phyloP scores from a whole-genome alignment of 2,329 filamentous ascomycete species.

The Macrophomina tecta region DNA sequence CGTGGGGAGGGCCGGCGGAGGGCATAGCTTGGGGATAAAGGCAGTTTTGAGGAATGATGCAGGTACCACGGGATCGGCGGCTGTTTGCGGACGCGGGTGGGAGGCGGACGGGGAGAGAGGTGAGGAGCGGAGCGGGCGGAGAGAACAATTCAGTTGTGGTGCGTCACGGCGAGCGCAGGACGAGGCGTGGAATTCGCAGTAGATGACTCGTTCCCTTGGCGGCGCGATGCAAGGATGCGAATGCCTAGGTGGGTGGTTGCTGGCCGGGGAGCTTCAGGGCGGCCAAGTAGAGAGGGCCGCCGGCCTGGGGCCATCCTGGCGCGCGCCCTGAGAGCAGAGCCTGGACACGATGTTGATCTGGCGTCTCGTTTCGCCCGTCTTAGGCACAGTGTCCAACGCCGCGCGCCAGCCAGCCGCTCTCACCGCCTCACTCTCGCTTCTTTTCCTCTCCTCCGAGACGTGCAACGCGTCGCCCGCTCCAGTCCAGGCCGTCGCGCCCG shows the following conservation, averaged over 20 bases:
- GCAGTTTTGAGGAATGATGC: conserved; percentile 19
- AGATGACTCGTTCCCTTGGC: conserved; percentile 21
- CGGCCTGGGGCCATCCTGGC: conserved; percentile 15
- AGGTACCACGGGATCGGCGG: conserved; percentile 24
- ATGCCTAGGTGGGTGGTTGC: conserved; percentile 7
- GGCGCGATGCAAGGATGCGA: conserved; percentile 21
- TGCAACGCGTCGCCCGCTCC: background rate
- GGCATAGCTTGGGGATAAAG: conserved; percentile 25
- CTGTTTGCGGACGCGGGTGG: conserved; percentile 22
- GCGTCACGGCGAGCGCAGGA: conserved; percentile 15
- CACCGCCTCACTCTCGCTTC: conserved; percentile 19
- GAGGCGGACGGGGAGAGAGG: background rate
- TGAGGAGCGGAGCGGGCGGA: conserved; percentile 11
- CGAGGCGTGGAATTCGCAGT: conserved; percentile 23
- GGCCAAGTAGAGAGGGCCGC: conserved; percentile 7
- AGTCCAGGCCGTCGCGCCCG: background rate
- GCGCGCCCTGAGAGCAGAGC: conserved; percentile 22
- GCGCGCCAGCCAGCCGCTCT: background rate
- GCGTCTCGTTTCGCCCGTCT: conserved; percentile 12
- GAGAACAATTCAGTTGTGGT: conserved; percentile 15
- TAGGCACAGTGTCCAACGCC: background rate
- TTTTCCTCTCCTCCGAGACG: background rate
- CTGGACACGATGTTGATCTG: conserved; percentile 21
- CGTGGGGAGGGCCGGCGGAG: conserved; percentile 12
- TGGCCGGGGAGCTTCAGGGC: conserved; percentile 18